These are phyloP conservation scores for Apiotrichum veenhuisii DNA, from an alignment of 1,284 basidiomycete species.

Conservation along the genomic window DNA sequence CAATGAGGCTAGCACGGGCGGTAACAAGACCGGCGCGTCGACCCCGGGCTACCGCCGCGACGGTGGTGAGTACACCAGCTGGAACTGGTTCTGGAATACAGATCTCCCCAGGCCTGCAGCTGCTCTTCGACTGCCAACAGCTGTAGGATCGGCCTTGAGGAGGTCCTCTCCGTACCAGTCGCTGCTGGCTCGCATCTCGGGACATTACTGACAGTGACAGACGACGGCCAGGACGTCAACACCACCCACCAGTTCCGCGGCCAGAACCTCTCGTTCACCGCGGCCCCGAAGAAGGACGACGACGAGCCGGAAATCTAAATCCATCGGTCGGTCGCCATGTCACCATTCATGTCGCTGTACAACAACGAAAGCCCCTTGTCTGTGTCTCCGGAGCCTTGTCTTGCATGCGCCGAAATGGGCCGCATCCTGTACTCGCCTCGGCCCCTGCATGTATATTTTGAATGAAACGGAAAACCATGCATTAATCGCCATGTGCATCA, in stretches of 20 bases:
- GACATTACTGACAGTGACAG: not conserved
- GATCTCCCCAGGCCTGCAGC: too few relatives aligned
- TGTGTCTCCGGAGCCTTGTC: too few relatives aligned
- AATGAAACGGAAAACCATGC: constrained; percentile 4
- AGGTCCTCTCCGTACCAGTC: too few relatives aligned
- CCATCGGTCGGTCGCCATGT: not conserved
- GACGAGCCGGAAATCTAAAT: constrained; percentile 23
- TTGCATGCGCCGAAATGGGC: too few relatives aligned
- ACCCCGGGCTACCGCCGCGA: constrained; percentile 39
- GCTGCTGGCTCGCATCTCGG: too few relatives aligned
- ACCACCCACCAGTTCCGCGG: constrained; percentile 16
- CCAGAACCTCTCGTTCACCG: constrained; percentile 20
- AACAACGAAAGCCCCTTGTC: too few relatives aligned
- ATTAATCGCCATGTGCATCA: not conserved
- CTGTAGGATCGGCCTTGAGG: too few relatives aligned
- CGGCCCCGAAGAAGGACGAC: constrained; percentile 15
- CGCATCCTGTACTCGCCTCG: too few relatives aligned
- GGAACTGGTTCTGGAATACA: not conserved
- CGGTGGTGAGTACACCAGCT: constrained; percentile 25
- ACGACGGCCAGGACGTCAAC: constrained; percentile 14
- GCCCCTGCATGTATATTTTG: not conserved
- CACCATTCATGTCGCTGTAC: not conserved
- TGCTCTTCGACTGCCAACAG: too few relatives aligned
- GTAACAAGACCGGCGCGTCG: constrained; percentile 33
- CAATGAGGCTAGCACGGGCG: constrained; percentile 20